A percentile compares a stretch with the other conserved stretches of the same genome.
Conservation (phyloP, 1,284 basidiomycete genomes). For the Cystobasidium pallidum region DNA sequence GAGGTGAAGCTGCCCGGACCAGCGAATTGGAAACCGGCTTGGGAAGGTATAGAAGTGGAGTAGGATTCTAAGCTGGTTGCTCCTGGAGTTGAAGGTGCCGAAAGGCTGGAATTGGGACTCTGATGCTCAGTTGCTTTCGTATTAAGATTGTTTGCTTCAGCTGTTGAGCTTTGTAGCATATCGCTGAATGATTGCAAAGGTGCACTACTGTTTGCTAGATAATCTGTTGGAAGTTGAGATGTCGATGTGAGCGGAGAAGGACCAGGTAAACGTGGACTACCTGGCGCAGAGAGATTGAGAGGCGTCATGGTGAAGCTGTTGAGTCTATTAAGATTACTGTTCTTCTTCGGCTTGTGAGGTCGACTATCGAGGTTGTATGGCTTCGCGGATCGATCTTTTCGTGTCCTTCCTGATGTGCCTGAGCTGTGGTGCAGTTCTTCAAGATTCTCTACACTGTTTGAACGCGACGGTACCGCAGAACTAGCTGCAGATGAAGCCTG, state of each 20-base stretch:
- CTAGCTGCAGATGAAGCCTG: slow-evolving; percentile 31
- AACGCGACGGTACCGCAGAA: slow-evolving; percentile 39
- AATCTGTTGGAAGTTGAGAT: slow-evolving; percentile 6
- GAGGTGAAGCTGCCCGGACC: slow-evolving; percentile 30
- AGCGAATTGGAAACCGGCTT: slow-evolving; percentile 13
- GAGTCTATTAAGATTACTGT: slow-evolving; percentile 41
- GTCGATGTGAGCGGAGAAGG: slow-evolving; percentile 19
- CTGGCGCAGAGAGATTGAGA: slow-evolving; percentile 34
- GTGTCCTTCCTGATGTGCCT: slow-evolving; percentile 16
- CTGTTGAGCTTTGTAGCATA: slow-evolving; percentile 46
- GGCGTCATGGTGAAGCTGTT: slow-evolving; percentile 53
- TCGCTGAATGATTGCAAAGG: slow-evolving; percentile 21
- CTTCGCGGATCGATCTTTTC: slow-evolving; percentile 43
- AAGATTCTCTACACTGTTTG: slow-evolving; percentile 38
- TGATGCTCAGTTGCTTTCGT: slow-evolving; percentile 51
- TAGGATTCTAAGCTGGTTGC: slow-evolving; percentile 35
- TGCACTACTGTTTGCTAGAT: slow-evolving; percentile 12
- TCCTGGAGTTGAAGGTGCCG: slow-evolving; percentile 43
- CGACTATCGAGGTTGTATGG: slow-evolving; percentile 54
- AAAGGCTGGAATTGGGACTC: slow-evolving; percentile 33
- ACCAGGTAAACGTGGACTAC: slow-evolving; percentile 18
- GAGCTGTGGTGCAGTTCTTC: slow-evolving; percentile 23
- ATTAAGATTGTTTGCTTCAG: slow-evolving; percentile 51
- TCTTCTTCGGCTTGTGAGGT: slow-evolving; percentile 44
- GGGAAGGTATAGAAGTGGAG: slow-evolving; percentile 19